phyloP scores from a whole-genome alignment of 2,329 filamentous ascomycete genomes.

The Ascochyta koolunga region DNA sequence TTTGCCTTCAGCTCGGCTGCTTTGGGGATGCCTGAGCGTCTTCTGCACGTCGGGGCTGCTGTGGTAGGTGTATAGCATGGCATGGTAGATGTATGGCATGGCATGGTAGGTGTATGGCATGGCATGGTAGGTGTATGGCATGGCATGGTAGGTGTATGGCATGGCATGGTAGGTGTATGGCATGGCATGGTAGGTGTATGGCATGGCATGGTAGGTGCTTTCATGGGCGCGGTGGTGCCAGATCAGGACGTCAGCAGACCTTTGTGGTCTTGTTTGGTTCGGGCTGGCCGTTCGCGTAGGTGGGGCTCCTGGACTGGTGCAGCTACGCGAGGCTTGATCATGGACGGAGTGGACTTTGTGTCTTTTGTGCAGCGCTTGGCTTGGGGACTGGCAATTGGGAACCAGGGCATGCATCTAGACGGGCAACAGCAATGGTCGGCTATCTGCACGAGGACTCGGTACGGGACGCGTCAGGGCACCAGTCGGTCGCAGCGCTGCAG shows the following conservation, averaged over 20 bases:
- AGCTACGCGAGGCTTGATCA: slow-evolving; percentile 12
- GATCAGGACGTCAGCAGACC: slow-evolving; percentile 3
- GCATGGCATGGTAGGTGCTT: background rate
- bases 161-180: too few species aligned
- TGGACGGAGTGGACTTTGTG: background rate
- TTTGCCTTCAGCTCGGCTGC: slow-evolving; percentile 5
- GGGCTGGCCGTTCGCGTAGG: slow-evolving; percentile 14
- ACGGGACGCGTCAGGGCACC: slow-evolving; percentile 10
- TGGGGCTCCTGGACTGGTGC: slow-evolving; percentile 3
- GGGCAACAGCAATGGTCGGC: slow-evolving; percentile 1
- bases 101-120: background rate
- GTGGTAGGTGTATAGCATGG: too few species aligned
- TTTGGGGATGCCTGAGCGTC: background rate
- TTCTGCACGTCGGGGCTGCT: too few species aligned
- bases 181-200: background rate
- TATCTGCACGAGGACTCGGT: slow-evolving; percentile 6
- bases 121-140: too few species aligned
- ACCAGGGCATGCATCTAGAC: slow-evolving; percentile 1
- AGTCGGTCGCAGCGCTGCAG: slow-evolving; percentile 13
- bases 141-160: too few species aligned
- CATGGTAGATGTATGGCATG: too few species aligned
- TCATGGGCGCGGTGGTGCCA: slow-evolving; percentile 3
- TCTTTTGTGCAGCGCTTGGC: slow-evolving; percentile 23
- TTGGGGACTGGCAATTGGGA: slow-evolving; percentile 19
- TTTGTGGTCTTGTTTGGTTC: background rate